Conservation (phyloP, 2,329 filamentous ascomycete genomes). For the Curvularia hawaiiensis region DNA sequence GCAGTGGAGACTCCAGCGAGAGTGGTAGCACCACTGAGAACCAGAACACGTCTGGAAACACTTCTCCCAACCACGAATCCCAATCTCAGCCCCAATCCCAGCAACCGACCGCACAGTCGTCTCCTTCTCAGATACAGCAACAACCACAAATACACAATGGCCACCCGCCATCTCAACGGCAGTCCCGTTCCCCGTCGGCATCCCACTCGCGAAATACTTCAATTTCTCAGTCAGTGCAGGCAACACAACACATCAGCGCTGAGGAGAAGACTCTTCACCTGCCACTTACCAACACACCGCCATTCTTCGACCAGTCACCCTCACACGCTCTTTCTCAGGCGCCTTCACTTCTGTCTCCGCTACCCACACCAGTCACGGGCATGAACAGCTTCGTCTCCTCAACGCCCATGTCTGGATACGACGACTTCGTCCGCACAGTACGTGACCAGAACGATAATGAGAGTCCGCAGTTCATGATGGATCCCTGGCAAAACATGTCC, state of each 20-base stretch:
- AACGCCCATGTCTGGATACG: conserved; percentile 54
- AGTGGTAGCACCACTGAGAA: conserved; percentile 38
- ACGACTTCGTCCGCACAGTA: conserved; percentile 50
- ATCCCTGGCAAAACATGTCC: conserved; percentile 54
- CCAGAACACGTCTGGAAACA: conserved; percentile 39
- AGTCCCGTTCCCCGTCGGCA: conserved; percentile 41
- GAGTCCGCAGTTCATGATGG: conserved; percentile 56
- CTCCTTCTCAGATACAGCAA: conserved; percentile 27
- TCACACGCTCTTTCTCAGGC: conserved; percentile 39
- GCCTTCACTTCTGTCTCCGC: conserved; percentile 45
- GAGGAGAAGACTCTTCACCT: conserved; percentile 42
- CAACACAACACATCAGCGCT: conserved; percentile 35
- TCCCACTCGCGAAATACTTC: conserved; percentile 42
- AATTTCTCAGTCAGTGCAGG: conserved; percentile 39
- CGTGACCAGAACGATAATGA: conserved; percentile 50
- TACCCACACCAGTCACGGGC: conserved; percentile 46
- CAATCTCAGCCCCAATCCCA: conserved; percentile 30
- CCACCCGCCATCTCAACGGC: conserved; percentile 30
- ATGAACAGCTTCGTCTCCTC: conserved; percentile 50
- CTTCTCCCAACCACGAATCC: conserved; percentile 41
- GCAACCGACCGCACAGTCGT: conserved; percentile 29
- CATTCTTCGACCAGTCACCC: conserved; percentile 51
- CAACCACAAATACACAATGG: conserved; percentile 22
- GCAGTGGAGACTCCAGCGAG: conserved; percentile 44
- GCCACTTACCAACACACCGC: conserved; percentile 39